Base-by-base conservation (phyloP, 73 alveolate species). In the Blepharisma stoltei region DNA sequence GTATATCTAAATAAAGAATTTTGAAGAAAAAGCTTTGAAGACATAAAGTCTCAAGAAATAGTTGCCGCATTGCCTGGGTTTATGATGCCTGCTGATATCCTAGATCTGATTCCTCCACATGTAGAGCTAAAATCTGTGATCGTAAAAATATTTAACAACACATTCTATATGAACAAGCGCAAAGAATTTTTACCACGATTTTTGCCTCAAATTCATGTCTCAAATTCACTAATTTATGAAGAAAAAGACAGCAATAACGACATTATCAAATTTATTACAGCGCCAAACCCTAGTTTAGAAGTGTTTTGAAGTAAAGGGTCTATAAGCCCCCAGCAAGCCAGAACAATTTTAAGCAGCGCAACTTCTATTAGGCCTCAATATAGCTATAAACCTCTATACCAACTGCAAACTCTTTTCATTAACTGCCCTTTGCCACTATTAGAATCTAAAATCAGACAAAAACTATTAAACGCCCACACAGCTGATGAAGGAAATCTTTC, bases 61-160 rank as follows among this genome's bases (percentile, higher is more conserved):
- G 46, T 60, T 20, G 46, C 5, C 14, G 37, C 23, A 20, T 25
- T 60, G 11, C 73, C 73, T 1, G 23, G 73, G 18, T 60, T 20
- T 60, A 18, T 20, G 38, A 9, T 25, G 38, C 48, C 45, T 60
- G 18, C 14, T 60, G 38, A 60, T 18, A 14, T 60, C 0, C 14
- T 18, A 60, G 48, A 60, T 25, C 47, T 60, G 37, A 60, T 60
- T 60, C 73, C 73, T 60, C 3, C 38, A 9, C 14, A 60, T 25
- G 76, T 76, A 60, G 86, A 86, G 43, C 44, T 86, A 7, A 81
- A 70, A 46, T 67, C 55, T 47, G 70, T 86, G 23, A 82, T 86
- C 45, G 76, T 87, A 2, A 86, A 77, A 54, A 90, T 86, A n/a
- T 54, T 47, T 25, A 87, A 87, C 0, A 65, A 77, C 38, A 82